These are phyloP conservation scores for Podospora australis DNA, from an alignment of 495 filamentous ascomycete species.

Conservation along the genomic window DNA sequence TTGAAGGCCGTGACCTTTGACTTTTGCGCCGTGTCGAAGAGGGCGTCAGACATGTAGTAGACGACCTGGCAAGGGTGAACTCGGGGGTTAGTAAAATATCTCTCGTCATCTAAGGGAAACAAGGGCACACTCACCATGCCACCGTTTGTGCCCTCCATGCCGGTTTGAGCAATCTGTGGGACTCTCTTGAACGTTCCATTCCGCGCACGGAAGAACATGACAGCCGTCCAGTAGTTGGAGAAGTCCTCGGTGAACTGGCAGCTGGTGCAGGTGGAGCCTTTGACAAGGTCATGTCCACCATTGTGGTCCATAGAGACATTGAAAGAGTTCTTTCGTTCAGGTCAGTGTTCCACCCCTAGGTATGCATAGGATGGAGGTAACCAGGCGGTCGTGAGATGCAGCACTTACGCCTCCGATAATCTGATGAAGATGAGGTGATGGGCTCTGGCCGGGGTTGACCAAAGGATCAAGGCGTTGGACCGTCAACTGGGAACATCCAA, in stretches of 20 bases:
- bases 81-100: neutral
- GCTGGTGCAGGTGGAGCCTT: conserved; percentile 26
- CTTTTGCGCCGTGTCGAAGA: conserved; percentile 40
- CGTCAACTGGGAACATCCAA: conserved; percentile 44
- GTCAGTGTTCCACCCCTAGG: too few species aligned
- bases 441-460: conserved; percentile 18
- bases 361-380: neutral
- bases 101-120: neutral
- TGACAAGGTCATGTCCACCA: conserved; percentile 24
- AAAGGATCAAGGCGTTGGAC: conserved; percentile 25
- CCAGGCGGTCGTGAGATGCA: neutral
- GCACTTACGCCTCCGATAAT: conserved; percentile 23
- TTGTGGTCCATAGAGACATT: conserved; percentile 24
- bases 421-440: conserved; percentile 24
- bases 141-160: conserved; percentile 30
- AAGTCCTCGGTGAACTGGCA: conserved; percentile 33
- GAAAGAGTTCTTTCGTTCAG: conserved; percentile 23
- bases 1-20: conserved; percentile 42
- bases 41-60: conserved; percentile 46
- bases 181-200: conserved; percentile 37
- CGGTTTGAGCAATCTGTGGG: conserved; percentile 29
- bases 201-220: conserved; percentile 32
- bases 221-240: conserved; percentile 40
- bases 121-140: conserved; percentile 24
- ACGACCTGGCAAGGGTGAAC: conserved; percentile 24